Base-by-base conservation (phyloP, 2,329 filamentous ascomycete genomes). In the Botrytis pseudocinerea region DNA sequence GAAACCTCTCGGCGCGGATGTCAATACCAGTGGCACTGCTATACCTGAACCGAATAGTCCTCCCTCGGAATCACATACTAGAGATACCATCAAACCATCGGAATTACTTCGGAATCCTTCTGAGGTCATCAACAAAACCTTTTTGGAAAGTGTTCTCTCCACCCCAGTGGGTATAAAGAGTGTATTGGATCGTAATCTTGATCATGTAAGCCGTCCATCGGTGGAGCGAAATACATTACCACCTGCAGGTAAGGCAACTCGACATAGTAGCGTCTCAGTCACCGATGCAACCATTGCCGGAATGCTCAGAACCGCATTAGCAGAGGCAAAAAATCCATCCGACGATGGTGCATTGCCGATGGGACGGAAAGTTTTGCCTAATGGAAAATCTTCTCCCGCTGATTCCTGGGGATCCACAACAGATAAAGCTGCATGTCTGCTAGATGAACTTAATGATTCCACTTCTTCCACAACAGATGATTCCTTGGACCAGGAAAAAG, bases 251-350 rank as follows among this genome's bases (percentile, higher is more conserved):
- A 79, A 79, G 75, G 74, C 71, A 66, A 51, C 71, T 64, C 77
- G 69, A 73, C 77, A 77, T 73, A 75, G 64, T 72, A 62, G 75
- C 38, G 63, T 69, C 35, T 76, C 78, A 75, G 74, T 77, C 66
- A 73, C 76, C 38, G 78, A 79, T 48, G 76, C 75, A 62, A 73
- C 75, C 38, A 61, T 80, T 51, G 77, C 76, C 28, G 75, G 78
- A 71, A 75, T 75, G 22, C 74, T 80, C 40, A 74, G 74, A 73
- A 74, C 74, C 44, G 78, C 74, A 68, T 74, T 79, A 54, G 74
- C 75, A 64, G 75, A 73, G 35, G 66, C 72, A 42, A 74, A 74
- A 32, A 72, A 32, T 57, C n/a, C 70, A 32, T 74, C 76, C 28
- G 22, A 70, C 18, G 40, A 54, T 69, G 42, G 57, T 60, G 57